Evolutionary conservation across 352 stramenopile species (phyloP).

Genomic region (Phytophthora citrophthora): DNA sequence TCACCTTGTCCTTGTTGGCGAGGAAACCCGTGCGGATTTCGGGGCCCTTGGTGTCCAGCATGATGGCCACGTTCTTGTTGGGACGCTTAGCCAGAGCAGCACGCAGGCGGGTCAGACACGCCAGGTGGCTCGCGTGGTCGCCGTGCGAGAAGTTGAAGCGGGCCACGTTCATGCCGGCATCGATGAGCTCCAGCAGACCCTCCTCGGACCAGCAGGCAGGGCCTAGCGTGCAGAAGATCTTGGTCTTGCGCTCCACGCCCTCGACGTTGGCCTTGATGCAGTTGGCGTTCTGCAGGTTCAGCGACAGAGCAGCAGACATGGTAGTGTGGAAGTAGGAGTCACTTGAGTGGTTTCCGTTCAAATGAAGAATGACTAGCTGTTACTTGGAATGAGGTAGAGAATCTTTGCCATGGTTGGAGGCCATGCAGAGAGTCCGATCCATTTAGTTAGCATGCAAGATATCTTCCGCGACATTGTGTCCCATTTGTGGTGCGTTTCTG

Average conservation of each 20-base stretch:
- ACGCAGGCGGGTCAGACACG: conserved; percentile 66
- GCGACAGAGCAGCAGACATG: conserved; percentile 31
- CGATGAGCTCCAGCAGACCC: conserved; percentile 89
- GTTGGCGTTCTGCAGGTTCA: conserved; percentile 28
- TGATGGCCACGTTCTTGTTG: conserved; percentile 86
- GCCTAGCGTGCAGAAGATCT: conserved; percentile 92
- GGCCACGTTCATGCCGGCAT: conserved; percentile 96
- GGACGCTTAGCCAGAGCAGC: conserved; percentile 63
- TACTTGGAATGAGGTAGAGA: conserved; percentile 3
- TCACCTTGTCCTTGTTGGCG: conserved; percentile 72
- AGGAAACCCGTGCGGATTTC: conserved; percentile 95
- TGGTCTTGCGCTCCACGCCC: conserved; percentile 70
- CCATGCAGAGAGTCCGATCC: too few species aligned
- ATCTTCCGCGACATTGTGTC: too few species aligned
- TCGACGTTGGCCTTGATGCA: conserved; percentile 36
- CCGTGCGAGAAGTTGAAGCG: conserved; percentile 99
- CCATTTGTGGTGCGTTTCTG: too few species aligned
- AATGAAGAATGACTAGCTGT: conserved; percentile 28
- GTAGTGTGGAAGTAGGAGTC: conserved; percentile 6
- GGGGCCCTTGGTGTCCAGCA: conserved; percentile 97
- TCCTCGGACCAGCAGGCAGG: conserved; percentile 94
- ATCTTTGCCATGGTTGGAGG: not conserved
- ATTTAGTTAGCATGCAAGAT: too few species aligned
- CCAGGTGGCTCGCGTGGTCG: conserved; percentile 89
- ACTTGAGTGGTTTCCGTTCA: conserved; percentile 25